phyloP scores from a whole-genome alignment of 192 early-diverging fungal genomes.

The Coemansia erecta region DNA sequence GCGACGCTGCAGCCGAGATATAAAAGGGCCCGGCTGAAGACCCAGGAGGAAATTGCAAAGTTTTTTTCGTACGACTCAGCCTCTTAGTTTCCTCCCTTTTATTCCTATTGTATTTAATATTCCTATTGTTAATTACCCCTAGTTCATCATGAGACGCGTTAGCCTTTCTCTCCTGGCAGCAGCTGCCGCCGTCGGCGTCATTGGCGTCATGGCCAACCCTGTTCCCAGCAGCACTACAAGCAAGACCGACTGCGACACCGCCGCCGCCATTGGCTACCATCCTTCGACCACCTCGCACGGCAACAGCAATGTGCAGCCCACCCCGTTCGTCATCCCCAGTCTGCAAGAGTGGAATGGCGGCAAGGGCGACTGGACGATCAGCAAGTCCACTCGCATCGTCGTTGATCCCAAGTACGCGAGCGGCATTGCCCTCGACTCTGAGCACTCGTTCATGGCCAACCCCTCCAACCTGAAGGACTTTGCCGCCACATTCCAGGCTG shows the following conservation, averaged over 20 bases:
- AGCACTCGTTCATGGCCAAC: slow-evolving; percentile 39
- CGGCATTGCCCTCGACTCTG: slow-evolving; percentile 26
- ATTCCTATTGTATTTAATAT: not conserved
- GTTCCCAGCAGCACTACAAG: slow-evolving; percentile 13
- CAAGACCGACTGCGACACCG: slow-evolving; percentile 1
- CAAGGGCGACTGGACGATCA: slow-evolving; percentile 37
- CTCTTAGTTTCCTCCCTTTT: too few species aligned
- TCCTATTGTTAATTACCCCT: not conserved
- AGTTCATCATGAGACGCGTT: slow-evolving; percentile 2
- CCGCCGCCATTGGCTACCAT: not conserved
- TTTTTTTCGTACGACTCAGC: too few species aligned
- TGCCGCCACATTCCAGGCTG: slow-evolving; percentile 31
- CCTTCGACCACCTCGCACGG: slow-evolving; percentile 6
- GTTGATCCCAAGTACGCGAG: slow-evolving; percentile 34
- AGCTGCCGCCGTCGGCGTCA: slow-evolving; percentile 21
- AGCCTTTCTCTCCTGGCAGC: slow-evolving; percentile 26
- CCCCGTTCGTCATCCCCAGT: slow-evolving; percentile 43
- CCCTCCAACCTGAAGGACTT: slow-evolving; percentile 35
- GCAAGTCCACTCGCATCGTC: slow-evolving; percentile 32
- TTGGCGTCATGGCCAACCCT: slow-evolving; percentile 26
- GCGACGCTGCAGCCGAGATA: too few species aligned
- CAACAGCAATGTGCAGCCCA: slow-evolving; percentile 22
- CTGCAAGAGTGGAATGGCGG: slow-evolving; percentile 41
- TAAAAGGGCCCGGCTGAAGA: too few species aligned
- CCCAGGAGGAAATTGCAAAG: too few species aligned